A percentile compares a stretch with the other conserved stretches of the same genome.
These are phyloP conservation scores for Picea engelmannii DNA, from an alignment of 83 land plant genomes.

Conservation along the genomic window DNA sequence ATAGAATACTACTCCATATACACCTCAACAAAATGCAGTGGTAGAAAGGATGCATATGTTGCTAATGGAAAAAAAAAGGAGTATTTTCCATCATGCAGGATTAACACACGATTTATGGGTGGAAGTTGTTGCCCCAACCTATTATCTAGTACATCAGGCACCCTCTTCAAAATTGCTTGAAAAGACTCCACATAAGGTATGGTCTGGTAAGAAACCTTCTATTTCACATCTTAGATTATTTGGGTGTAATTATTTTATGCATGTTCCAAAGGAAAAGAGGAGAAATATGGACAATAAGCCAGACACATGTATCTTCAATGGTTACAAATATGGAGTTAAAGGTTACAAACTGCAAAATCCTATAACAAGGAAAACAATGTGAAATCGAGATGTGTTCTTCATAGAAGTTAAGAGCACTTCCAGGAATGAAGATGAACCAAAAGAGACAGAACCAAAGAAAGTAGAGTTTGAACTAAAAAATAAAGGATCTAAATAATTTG, in stretches of 20 bases:
- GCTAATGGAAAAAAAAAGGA: slow-evolving; percentile 7
- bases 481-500: too few species aligned
- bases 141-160: not conserved
- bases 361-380: not conserved
- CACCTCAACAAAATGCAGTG: slow-evolving; percentile 27
- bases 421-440: not conserved
- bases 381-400: not conserved
- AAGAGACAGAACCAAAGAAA: not conserved
- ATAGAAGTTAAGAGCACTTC: not conserved
- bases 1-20: not conserved
- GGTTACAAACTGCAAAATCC: not conserved
- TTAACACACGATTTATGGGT: slow-evolving; percentile 7
- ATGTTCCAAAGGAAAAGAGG: not conserved
- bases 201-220: not conserved
- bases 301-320: not conserved
- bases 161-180: not conserved
- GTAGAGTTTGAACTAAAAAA: not conserved
- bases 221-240: not conserved
- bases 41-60: slow-evolving; percentile 24
- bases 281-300: not conserved
- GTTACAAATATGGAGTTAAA: not conserved
- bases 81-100: not conserved
- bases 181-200: not conserved
- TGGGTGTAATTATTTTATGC: not conserved
- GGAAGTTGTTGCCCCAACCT: not conserved